Percentiles rank a stretch among this genome's conserved stretches.
Evolutionary conservation across 768 basidiomycete genomes (phyloP).

Genomic region (Scleroderma citrinum): DNA sequence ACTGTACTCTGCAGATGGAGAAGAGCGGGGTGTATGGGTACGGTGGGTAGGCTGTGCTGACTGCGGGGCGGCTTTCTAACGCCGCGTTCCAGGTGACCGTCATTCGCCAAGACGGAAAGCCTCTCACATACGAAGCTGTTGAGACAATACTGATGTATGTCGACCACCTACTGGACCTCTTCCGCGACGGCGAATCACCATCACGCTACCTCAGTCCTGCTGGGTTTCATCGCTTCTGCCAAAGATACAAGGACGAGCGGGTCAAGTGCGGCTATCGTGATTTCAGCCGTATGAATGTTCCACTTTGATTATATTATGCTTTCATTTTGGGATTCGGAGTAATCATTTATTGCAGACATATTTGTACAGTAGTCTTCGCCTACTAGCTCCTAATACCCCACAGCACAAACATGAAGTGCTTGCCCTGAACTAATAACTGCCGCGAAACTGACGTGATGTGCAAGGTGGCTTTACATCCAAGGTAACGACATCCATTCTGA

Average conservation of each 20-base stretch:
- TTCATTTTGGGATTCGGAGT: not conserved
- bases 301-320: slow-evolving; percentile 12
- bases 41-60: slow-evolving; percentile 8
- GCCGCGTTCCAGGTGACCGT: slow-evolving; percentile 15
- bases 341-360: not conserved
- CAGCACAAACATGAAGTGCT: too few relatives aligned
- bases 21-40: slow-evolving; percentile 21
- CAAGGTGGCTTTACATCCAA: too few relatives aligned
- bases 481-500: too few relatives aligned
- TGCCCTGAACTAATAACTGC: too few relatives aligned
- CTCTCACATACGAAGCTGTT: slow-evolving; percentile 19
- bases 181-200: slow-evolving; percentile 17
- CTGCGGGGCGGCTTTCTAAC: not conserved
- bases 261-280: slow-evolving; percentile 3
- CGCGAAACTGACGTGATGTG: too few relatives aligned
- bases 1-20: slow-evolving; percentile 13
- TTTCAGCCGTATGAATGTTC: slow-evolving; percentile 16
- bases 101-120: slow-evolving; percentile 20
- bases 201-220: slow-evolving; percentile 13
- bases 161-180: slow-evolving; percentile 26
- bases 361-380: too few relatives aligned
- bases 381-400: too few relatives aligned
- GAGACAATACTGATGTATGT: slow-evolving; percentile 30
- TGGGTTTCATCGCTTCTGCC: slow-evolving; percentile 21
- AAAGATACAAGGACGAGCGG: slow-evolving; percentile 16